Conservation (phyloP, 768 basidiomycete genomes). For the Mycena sanguinolenta region DNA sequence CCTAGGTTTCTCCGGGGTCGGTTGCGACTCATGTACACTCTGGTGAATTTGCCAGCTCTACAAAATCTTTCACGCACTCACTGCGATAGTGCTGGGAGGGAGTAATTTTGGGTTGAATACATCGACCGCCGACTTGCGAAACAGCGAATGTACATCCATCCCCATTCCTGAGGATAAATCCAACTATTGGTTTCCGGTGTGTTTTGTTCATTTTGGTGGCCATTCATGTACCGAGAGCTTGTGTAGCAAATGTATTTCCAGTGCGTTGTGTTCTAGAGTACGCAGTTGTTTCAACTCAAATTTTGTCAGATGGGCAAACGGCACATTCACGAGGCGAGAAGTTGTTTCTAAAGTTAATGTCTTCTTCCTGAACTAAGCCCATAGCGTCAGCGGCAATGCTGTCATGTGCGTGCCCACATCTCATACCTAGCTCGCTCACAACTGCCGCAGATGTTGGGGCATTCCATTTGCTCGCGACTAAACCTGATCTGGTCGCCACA, state of each 20-base stretch:
- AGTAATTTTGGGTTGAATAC: slow-evolving; percentile 37
- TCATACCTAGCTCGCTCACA: background rate
- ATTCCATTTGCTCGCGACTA: background rate
- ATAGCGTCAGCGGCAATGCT: slow-evolving; percentile 34
- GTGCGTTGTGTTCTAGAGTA: slow-evolving; percentile 11
- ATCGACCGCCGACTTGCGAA: slow-evolving; percentile 28
- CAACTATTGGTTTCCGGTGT: slow-evolving; percentile 37
- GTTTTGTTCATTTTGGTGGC: background rate
- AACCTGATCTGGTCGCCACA: background rate
- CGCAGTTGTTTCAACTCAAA: background rate
- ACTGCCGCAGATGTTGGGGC: slow-evolving; percentile 16
- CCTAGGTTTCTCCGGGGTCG: slow-evolving; percentile 24
- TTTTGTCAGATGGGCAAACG: slow-evolving; percentile 32
- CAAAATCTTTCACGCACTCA: background rate
- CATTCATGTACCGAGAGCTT: background rate
- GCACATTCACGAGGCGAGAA: slow-evolving; percentile 33
- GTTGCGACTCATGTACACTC: slow-evolving; percentile 36
- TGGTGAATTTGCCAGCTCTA: slow-evolving; percentile 5
- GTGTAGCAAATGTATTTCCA: slow-evolving; percentile 37
- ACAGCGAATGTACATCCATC: slow-evolving; percentile 35
- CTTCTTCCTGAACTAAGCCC: background rate
- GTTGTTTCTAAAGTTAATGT: background rate
- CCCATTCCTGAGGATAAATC: slow-evolving; percentile 38
- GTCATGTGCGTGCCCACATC: slow-evolving; percentile 31
- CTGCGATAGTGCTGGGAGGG: slow-evolving; percentile 29